Base-by-base conservation (phyloP, 169 alveolate species). In the Plasmodium coatneyi region DNA sequence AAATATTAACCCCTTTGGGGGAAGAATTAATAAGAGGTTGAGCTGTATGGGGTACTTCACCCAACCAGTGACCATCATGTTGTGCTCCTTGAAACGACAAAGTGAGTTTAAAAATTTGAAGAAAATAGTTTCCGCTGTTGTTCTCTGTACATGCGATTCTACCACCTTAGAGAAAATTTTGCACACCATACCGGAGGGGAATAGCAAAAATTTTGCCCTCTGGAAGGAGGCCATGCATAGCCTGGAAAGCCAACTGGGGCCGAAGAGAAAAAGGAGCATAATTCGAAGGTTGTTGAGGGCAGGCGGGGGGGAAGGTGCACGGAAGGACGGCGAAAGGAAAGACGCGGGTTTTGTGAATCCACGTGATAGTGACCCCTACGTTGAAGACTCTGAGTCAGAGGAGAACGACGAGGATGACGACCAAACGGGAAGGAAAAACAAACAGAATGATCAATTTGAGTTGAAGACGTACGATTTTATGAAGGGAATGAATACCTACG, bases 91-190 rank as follows among this genome's bases (percentile, higher is more conserved):
- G 30, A 91, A 91, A 76, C 82, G 95, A 70, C 91, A 56, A 81
- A 91, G 52, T 46, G 84, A 80, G 46, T 81, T 70, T 81, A 82
- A 54, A 30, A 91, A 30, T 91, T 91, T 91, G 56, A 91, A 91
- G 83, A 80, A 70, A 25, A 80, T 91, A 43, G 74, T 91, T 16
- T 71, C 83, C 5, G 71, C 95, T 2, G 54, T 91, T 2, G 83
- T 91, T 32, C 76, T 80, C 25, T 91, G 95, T 36, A 80, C 95
- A 49, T 91, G 95, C 19, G 95, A 91, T 91, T 91, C 95, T 49
- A 34, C 92, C 4, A 56, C 84, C 16, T 30, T 91, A 36, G 95
- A 91, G 71, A 91, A 46, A 71, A 49, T 91, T 14, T 43, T 91
- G 22, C 95, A 91, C 60, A 91, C 95, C 14, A 71, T 91, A 28